A percentile compares a stretch with the other conserved stretches of the same genome.
phyloP scores from a whole-genome alignment of 2,329 filamentous ascomycete species.

The Hymenoscyphus occultus region DNA sequence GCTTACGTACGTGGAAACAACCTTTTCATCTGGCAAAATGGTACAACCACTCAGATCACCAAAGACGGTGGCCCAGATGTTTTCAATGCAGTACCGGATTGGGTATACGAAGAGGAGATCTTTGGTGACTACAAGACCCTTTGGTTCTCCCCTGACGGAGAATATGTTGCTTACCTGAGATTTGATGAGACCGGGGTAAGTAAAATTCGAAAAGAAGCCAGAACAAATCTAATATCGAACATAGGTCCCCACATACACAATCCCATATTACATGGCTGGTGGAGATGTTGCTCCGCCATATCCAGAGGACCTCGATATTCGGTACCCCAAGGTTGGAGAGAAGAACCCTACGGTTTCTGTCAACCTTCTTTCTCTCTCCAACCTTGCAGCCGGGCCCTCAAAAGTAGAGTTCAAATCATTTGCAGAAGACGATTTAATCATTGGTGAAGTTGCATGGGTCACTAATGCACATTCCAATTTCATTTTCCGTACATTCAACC shows the following conservation, averaged over 20 bases:
- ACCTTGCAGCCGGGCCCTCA: conserved; percentile 41
- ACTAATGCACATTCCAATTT: conserved; percentile 58
- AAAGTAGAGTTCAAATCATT: conserved; percentile 55
- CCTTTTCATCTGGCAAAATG: conserved; percentile 56
- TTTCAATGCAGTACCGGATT: conserved; percentile 65
- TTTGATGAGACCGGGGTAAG: conserved; percentile 63
- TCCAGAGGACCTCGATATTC: conserved; percentile 58
- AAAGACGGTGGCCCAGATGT: conserved; percentile 56
- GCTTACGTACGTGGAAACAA: conserved; percentile 68
- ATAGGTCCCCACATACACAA: conserved; percentile 52
- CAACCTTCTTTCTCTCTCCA: conserved; percentile 52
- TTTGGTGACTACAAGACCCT: conserved; percentile 49
- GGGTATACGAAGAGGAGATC: conserved; percentile 61
- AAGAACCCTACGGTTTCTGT: conserved; percentile 64
- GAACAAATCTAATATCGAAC: not conserved
- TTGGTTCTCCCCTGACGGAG: conserved; percentile 57
- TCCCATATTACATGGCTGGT: conserved; percentile 64
- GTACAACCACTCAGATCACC: conserved; percentile 50
- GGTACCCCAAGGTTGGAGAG: conserved; percentile 67
- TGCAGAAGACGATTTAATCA: conserved; percentile 56
- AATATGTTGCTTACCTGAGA: conserved; percentile 52
- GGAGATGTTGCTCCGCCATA: conserved; percentile 57
- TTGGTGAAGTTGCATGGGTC: conserved; percentile 67
- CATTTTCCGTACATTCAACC: conserved; percentile 64
- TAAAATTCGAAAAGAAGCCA: not conserved